Evolutionary conservation across 768 basidiomycete species (phyloP).

Genomic region (Tylopilus felleus): DNA sequence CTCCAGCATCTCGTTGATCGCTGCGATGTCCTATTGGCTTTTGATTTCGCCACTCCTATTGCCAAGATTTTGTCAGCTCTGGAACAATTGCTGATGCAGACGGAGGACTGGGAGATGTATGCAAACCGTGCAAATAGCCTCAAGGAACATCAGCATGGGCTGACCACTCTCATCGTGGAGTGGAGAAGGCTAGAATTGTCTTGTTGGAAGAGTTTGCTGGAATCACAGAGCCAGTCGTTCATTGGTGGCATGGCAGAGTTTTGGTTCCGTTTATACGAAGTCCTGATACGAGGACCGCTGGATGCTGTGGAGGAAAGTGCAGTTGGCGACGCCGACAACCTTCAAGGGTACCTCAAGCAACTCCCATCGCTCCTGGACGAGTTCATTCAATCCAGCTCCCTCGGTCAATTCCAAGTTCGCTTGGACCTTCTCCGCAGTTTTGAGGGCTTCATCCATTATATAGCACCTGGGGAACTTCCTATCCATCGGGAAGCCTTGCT

Average conservation of each 20-base stretch:
- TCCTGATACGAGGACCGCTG: constrained; percentile 60
- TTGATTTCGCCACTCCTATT: constrained; percentile 66
- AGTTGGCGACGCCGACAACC: constrained; percentile 28
- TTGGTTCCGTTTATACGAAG: constrained; percentile 92
- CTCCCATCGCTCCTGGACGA: constrained; percentile 78
- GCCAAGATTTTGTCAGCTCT: constrained; percentile 79
- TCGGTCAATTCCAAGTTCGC: constrained; percentile 78
- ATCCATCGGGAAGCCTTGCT: constrained; percentile 35
- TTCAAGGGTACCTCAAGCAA: constrained; percentile 54
- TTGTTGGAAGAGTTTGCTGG: constrained; percentile 80
- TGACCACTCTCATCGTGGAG: constrained; percentile 73
- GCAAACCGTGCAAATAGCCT: constrained; percentile 90
- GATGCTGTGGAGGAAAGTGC: constrained; percentile 42
- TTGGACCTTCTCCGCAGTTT: constrained; percentile 71
- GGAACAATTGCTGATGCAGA: constrained; percentile 82
- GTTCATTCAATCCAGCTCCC: constrained; percentile 69
- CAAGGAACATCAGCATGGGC: constrained; percentile 55
- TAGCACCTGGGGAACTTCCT: constrained; percentile 34
- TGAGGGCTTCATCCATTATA: constrained; percentile 41
- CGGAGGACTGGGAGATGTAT: constrained; percentile 95
- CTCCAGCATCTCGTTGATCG: constrained; percentile 77
- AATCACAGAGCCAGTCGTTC: constrained; percentile 57
- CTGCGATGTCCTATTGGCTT: constrained; percentile 59
- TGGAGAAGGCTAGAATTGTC: constrained; percentile 90
- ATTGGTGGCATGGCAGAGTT: constrained; percentile 55